A percentile compares a stretch with the other conserved stretches of the same genome.
These are phyloP conservation scores for Arctium minus DNA, from an alignment of 129 eudicot genomes.

Conservation along the genomic window DNA sequence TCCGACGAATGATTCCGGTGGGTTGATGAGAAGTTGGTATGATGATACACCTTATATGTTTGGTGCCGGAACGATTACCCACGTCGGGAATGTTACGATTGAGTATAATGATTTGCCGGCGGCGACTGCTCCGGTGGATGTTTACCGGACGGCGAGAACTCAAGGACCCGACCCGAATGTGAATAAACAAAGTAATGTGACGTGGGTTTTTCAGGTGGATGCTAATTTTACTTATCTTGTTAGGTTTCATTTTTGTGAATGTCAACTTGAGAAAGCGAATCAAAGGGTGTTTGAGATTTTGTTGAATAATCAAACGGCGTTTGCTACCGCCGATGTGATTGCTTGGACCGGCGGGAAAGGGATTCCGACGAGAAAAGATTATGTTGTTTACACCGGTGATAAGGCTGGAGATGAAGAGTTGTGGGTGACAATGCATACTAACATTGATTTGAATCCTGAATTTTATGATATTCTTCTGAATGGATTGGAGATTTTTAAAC, in stretches of 20 bases:
- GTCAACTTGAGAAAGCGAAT: conserved; percentile 30
- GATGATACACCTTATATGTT: conserved; percentile 64
- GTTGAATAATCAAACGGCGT: conserved; percentile 64
- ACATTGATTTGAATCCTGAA: conserved; percentile 26
- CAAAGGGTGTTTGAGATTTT: conserved; percentile 54
- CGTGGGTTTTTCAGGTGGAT: conserved; percentile 72
- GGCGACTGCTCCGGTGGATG: conserved; percentile 55
- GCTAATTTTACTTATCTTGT: conserved; percentile 60
- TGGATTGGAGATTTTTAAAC: conserved; percentile 75
- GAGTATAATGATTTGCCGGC: conserved; percentile 19
- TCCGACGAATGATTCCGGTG: conserved; percentile 56
- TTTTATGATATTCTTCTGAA: conserved; percentile 55
- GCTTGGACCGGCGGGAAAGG: conserved; percentile 43
- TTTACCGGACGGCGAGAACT: conserved; percentile 49
- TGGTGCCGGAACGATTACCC: conserved; percentile 46
- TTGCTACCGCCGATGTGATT: conserved; percentile 38
- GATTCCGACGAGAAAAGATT: conserved; percentile 54
- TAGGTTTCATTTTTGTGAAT: conserved; percentile 77
- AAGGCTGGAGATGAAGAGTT: conserved; percentile 37
- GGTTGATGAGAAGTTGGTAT: conserved; percentile 73
- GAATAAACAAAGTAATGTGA: conserved; percentile 49
- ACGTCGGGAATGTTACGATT: conserved; percentile 30
- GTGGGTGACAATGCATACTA: conserved; percentile 55
- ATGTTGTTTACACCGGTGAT: conserved; percentile 30
- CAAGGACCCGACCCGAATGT: conserved; percentile 51